Conservation (phyloP, 257 asterid genomes). For the Anisodus acutangulus region DNA sequence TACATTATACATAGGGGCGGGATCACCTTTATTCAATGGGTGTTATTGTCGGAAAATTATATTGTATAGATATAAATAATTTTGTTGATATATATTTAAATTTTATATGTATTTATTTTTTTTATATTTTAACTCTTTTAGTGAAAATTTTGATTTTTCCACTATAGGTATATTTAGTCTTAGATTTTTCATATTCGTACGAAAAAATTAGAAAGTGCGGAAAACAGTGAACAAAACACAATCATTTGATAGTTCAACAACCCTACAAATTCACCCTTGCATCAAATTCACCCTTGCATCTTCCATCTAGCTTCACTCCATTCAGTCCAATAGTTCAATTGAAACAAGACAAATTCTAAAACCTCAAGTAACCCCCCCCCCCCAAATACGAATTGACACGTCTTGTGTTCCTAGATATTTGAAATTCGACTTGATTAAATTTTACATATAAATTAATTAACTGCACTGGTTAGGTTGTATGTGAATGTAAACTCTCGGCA, state of each 20-base stretch:
- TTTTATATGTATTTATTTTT: no score
- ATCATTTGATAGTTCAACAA: slow-evolving; percentile 61
- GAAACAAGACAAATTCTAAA: background rate
- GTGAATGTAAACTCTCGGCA: no score
- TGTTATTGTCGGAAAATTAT: background rate
- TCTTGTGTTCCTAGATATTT: background rate
- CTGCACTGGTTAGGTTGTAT: no score
- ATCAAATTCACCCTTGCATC: slow-evolving; percentile 44
- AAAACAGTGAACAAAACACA: slow-evolving; percentile 44
- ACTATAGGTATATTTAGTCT: no score
- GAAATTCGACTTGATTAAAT: background rate
- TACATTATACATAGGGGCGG: background rate
- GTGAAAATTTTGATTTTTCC: no score
- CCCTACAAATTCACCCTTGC: slow-evolving; percentile 63
- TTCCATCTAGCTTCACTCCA: background rate
- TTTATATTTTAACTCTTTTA: no score
- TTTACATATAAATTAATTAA: background rate
- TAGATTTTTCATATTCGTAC: no score
- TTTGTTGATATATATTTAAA: no score
- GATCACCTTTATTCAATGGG: no score
- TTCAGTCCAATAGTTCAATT: background rate
- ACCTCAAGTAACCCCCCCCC: background rate
- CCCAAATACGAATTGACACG: background rate
- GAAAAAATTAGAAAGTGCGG: background rate
- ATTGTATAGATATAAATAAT: no score